Evolutionary conservation across 106 monocot genomes (phyloP), one percentile per base, ranked within the genome.

Genomic region (Iris macrosiphon): DNA sequence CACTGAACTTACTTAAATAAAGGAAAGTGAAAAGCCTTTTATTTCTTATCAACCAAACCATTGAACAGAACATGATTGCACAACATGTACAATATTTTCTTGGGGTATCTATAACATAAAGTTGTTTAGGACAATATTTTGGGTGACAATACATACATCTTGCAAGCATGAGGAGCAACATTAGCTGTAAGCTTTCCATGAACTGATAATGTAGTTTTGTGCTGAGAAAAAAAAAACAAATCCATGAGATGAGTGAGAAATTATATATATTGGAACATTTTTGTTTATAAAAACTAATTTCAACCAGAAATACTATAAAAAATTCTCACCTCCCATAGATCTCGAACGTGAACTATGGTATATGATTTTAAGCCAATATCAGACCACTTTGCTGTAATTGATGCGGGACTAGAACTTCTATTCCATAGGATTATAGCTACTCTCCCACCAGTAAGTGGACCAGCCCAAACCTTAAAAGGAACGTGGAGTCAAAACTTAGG

Each of bases 361-460:
- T 70, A 68, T 56, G 83, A 40, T 28, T 61, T 26, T 18, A 92
- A 76, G 9, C 87, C 92, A 33, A 92, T 71, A 53, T 77, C 79
- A 15, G 61, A 35, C 73, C 75, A 92, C 7, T 75, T 6, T 26
- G 76, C 87, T 7, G 82, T 87, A 43, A 92, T 79, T 21, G 73
- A 61, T 47, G 79, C 69, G 34, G 55, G 67, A 3, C 75, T 68
- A 7, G 45, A 31, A 9, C 72, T 66, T 33, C 86, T 40, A 48
- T 92, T 92, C 92, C 79, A 92, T 4, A 92, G 79, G 4, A 92
- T 68, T 12, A 92, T 79, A 23, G 87, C 92, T 21, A 82, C 79
- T 49, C 65, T 82, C 2, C 82, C 71, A 37, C 74, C 68, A 24
- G 73, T 87, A 39, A 92, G 74, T 26, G 83, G 63, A 34, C 92